phyloP scores from a whole-genome alignment of 805 yeast genomes.

The Saccharomycopsis synnaedendra region DNA sequence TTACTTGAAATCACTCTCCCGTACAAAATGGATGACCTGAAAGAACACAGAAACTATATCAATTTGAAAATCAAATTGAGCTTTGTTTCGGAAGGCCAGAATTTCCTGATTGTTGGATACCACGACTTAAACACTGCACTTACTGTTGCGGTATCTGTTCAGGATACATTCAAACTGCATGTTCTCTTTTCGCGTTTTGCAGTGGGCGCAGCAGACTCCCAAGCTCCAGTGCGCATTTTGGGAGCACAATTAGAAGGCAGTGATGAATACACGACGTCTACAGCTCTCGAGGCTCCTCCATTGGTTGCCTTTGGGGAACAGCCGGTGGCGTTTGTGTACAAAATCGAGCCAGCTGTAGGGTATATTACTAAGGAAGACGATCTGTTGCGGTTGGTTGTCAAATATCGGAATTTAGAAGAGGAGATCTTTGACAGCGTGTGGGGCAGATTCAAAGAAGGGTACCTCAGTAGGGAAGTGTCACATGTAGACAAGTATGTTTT shows the following conservation, averaged over 20 bases:
- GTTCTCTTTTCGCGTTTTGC: constrained; percentile 57
- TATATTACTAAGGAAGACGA: constrained; percentile 22
- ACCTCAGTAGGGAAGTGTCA: constrained; percentile 14
- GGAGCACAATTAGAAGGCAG: constrained; percentile 30
- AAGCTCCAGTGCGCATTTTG: constrained; percentile 42
- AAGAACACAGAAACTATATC: constrained; percentile 6
- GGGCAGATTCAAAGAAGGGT: constrained; percentile 15
- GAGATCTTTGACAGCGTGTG: constrained; percentile 30
- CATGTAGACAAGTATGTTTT: constrained; percentile 19
- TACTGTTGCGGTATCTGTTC: constrained; percentile 64
- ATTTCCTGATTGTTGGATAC: constrained; percentile 8
- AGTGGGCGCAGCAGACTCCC: constrained; percentile 43
- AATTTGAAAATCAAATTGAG: constrained; percentile 12
- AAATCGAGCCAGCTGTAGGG: constrained; percentile 26
- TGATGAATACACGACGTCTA: constrained; percentile 23
- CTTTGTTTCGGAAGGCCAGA: constrained; percentile 1
- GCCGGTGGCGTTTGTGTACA: constrained; percentile 51
- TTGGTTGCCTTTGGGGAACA: constrained; percentile 58
- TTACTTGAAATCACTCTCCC: constrained; percentile 24
- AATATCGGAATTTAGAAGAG: constrained; percentile 33
- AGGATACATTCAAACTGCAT: constrained; percentile 55
- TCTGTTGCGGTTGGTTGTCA: constrained; percentile 30
- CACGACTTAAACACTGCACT: constrained; percentile 39
- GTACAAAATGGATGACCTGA: constrained; percentile 20
- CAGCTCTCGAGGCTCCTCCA: constrained; percentile 23